Evolutionary conservation across 2,329 filamentous ascomycete genomes (phyloP), one percentile per base, ranked within the genome.

Genomic region (Pseudomassariella vexata): DNA sequence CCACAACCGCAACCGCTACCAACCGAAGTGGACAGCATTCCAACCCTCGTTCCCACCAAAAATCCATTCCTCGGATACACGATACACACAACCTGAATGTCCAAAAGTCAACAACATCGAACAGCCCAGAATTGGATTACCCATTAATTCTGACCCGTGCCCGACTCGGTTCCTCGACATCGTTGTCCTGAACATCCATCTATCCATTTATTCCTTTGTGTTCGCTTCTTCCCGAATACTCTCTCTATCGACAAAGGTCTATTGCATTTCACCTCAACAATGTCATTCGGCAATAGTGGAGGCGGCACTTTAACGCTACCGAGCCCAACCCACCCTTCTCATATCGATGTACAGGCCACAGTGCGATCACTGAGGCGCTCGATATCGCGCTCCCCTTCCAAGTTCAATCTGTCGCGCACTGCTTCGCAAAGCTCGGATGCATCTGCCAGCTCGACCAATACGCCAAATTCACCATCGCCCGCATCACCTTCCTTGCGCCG

Each of bases 381-480:
- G 17, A 70, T 95, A 42, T 95, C 89, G 36, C 77, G 88, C 48
- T 95, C 90, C n/a, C 90, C 90, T 9, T 95, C 90, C 19, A 94
- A 92, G 57, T 90, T 92, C 56, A 72, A 76, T 35, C 65, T 94
- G 21, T 56, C 59, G 30, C 66, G 69, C 41, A 56, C 63, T 27
- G 57, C 57, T 26, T 72, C 70, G 1, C 63, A 68, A 30, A 49
- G 50, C 40, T 65, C 67, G 10, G 61, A 70, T 15, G 25, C 43
- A n/a, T 41, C 48, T 16, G 29, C 15, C 20, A 52, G 55, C 41
- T 74, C 77, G 34, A 62, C 65, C 27, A 69, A 68, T 28, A 75
- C 73, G 27, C 68, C 72, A 21, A 62, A 78, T 25, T 79, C 79
- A 16, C 76, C 79, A 18, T 71, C 70, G 15, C 65, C 69, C 34